Evolutionary conservation across 2,329 filamentous ascomycete genomes (phyloP).

Genomic region (Colletotrichum sp.): DNA sequence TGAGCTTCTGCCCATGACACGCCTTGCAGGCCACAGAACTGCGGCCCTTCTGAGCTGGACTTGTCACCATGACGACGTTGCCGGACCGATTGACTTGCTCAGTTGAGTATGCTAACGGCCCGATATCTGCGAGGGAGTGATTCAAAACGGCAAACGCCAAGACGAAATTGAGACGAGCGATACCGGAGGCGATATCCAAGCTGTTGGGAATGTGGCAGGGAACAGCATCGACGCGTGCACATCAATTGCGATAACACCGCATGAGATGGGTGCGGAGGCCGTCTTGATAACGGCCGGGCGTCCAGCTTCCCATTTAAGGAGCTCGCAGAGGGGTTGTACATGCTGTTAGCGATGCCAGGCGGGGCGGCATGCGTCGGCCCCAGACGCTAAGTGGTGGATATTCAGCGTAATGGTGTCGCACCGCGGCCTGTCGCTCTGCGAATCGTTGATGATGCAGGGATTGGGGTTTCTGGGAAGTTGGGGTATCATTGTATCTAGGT

Average conservation of each 20-base stretch:
- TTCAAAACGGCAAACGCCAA: background rate
- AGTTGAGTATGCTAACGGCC: background rate
- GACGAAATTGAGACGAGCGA: background rate
- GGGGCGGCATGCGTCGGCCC: background rate
- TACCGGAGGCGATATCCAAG: background rate
- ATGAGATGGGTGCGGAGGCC: background rate
- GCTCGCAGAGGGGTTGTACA: background rate
- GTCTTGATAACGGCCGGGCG: background rate
- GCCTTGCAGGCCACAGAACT: conserved; percentile 21
- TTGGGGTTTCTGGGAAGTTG: background rate
- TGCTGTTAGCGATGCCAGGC: background rate
- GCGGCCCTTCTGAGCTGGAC: conserved; percentile 3
- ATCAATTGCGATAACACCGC: background rate
- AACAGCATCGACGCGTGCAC: background rate
- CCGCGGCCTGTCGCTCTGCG: background rate
- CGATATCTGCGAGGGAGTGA: background rate
- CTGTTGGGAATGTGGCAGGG: background rate
- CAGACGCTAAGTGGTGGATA: background rate
- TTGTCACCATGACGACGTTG: background rate
- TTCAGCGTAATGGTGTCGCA: background rate
- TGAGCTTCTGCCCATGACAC: conserved; percentile 24
- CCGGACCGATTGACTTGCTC: background rate
- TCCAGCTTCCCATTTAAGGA: background rate
- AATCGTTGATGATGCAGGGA: background rate
- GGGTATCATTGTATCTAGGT: background rate